phyloP scores from a whole-genome alignment of 345 rosid species.

The Eucalyptus marginata region DNA sequence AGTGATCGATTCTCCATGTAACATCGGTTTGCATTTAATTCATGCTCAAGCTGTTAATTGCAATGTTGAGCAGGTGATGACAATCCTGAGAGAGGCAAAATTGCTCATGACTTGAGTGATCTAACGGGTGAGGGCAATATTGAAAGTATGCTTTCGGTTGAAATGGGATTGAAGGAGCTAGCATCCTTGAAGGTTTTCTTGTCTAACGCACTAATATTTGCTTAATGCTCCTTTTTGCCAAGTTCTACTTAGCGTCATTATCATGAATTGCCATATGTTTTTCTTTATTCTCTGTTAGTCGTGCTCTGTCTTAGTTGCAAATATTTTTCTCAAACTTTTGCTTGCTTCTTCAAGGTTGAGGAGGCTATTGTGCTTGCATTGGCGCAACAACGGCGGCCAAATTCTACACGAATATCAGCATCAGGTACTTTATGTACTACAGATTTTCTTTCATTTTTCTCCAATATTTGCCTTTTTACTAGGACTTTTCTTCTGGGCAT shows the following conservation, averaged over 20 bases:
- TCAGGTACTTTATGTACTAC: slow-evolving; percentile 30
- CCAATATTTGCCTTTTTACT: neutral
- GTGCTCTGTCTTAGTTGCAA: neutral
- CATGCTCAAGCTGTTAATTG: neutral
- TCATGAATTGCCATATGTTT: neutral
- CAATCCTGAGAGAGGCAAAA: slow-evolving; percentile 58
- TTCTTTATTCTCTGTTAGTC: neutral
- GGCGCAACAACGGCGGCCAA: slow-evolving; percentile 70
- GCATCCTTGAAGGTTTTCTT: slow-evolving; percentile 67
- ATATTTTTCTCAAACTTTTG: neutral
- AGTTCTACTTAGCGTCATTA: neutral
- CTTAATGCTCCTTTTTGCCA: neutral
- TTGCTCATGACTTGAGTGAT: slow-evolving; percentile 68
- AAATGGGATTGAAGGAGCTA: slow-evolving; percentile 96
- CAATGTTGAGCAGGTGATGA: slow-evolving; percentile 34
- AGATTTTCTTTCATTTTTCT: neutral
- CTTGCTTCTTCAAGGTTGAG: slow-evolving; percentile 59
- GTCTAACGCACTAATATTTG: neutral
- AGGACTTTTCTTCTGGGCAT: neutral
- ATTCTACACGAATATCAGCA: slow-evolving; percentile 47
- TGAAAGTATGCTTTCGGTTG: slow-evolving; percentile 97
- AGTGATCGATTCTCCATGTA: neutral
- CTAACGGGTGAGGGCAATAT: slow-evolving; percentile 95
- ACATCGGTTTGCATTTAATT: neutral
- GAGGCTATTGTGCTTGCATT: slow-evolving; percentile 68